Base-by-base conservation (phyloP, 495 filamentous ascomycete species). In the Daldinia loculata region DNA sequence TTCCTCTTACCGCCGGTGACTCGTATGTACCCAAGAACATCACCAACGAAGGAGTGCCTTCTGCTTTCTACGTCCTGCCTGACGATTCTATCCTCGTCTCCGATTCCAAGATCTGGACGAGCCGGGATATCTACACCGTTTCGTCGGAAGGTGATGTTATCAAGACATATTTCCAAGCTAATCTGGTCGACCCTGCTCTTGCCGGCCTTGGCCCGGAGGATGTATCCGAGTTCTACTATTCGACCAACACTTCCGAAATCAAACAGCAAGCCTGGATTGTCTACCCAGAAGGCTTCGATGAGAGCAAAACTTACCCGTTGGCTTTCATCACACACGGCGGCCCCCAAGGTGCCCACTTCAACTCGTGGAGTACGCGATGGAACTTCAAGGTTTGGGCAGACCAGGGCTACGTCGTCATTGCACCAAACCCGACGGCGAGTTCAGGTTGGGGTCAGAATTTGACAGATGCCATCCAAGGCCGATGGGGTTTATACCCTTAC, bases 361-460 rank as follows among this genome's bases (percentile, higher is more conserved):
- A 92, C 72, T 78, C 82, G 17, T 93, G 91, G 91, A 86, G 81
- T 39, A 92, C 89, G 0, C 82, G 91, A 8, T 93, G 91, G 91
- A 93, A 93, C 66, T 89, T 89, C 2, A 89, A 89, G 5, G 85
- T 91, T 12, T 93, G 90, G 76, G 91, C 91, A 2, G 91, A 93
- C 70, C 89, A 91, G 65, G 91, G 90, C 17, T 92, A 92, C 64
- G 84, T 93, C 36, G 89, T 91, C 19, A 83, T 93, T 48, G 83
- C 85, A 2, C 90, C 90, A 7, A 92, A 93, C 72, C 91, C 91
- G 2, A 91, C 90, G 0, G 91, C 91, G 7, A 89, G 85, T 65
- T 91, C 89, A 22, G 87, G 89, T 17, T 93, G 91, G 69, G 91
- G 91, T 6, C 89, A 92, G 73, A 79, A 82, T 19, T 89, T 92